Evolutionary conservation across 139 green algal genomes (phyloP).

Genomic region (Marvania coccoides): DNA sequence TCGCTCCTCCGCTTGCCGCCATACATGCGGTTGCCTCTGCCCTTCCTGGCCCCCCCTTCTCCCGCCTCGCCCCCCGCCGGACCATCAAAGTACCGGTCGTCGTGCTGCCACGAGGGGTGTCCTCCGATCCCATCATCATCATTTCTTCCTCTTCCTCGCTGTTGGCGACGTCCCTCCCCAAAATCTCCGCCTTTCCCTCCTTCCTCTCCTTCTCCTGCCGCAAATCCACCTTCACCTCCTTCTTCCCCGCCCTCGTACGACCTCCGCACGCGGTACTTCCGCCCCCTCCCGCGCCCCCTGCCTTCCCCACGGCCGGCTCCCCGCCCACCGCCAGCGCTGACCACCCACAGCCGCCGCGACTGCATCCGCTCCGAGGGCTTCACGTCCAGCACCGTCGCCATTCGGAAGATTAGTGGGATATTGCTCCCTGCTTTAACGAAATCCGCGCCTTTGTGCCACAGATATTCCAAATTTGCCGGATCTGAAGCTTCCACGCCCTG

Average conservation of each 20-base stretch:
- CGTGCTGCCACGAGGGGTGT: background rate
- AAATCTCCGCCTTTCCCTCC: background rate
- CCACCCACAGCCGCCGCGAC: constrained; percentile 33
- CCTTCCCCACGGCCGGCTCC: background rate
- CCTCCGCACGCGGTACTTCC: background rate
- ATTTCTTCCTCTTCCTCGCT: background rate
- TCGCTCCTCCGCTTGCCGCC: background rate
- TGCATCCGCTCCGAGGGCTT: constrained; percentile 13
- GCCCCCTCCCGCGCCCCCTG: background rate
- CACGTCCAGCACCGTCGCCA: constrained; percentile 31
- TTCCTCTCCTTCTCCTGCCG: background rate
- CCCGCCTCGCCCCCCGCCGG: background rate
- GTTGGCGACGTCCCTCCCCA: background rate
- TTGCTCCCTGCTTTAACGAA: constrained; percentile 32
- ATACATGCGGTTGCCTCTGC: background rate
- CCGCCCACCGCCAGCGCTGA: background rate
- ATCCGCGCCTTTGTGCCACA: constrained; percentile 67
- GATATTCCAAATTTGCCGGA: constrained; percentile 33
- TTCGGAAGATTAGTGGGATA: constrained; percentile 39
- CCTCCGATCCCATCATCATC: background rate
- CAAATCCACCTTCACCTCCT: background rate
- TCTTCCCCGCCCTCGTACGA: background rate
- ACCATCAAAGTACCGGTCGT: background rate
- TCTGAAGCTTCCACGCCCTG: constrained; percentile 36
- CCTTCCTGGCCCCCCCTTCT: background rate